Base-by-base conservation (phyloP, 1,139 yeast species). In the Sporopachydermia cereana region DNA sequence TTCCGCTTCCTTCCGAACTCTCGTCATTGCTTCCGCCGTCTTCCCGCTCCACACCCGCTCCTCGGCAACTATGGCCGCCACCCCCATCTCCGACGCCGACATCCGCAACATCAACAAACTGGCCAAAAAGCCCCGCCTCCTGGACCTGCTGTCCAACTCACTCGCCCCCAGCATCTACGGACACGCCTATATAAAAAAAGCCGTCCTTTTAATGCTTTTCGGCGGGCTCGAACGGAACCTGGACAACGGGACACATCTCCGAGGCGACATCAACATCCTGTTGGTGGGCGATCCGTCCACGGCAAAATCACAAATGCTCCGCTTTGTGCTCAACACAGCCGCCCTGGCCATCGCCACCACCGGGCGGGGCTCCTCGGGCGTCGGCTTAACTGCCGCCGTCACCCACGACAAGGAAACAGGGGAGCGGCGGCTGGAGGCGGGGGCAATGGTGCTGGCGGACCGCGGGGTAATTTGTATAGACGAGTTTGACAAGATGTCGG, bases 271-370 rank as follows among this genome's bases (percentile, higher is more conserved):
- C 60, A 91, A 91, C 59, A 72, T 91, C 48, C 70, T 91, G 46
- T 84, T 91, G 95, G 97, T 91, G 36, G 99, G 99, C 66, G 99
- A 91, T 62, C 99, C 99, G 3, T 88, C 97, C 3, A 91, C 98
- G 14, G 98, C 98, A 31, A 91, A 91, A 62, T 89, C 97, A 2
- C 98, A 91, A 66, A 81, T 91, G 68, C 74, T 91, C 51, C 74
- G 98, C 54, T 91, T 91, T 60, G 97, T 93, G 18, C 70, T 91
- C 50, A 91, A 91, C 61, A 91, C 97, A 0, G 98, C 98, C 0
- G 72, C 94, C 2, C 70, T 91, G 55, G 98, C 98, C 1, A 89
- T 91, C 56, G 96, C 98, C 24, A 93, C 99, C 1, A 93, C 99
- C 1, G 99, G 99, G 69, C 79, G 96, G 63, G 99, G 98, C 49